Evolutionary conservation across 192 early-diverging fungal genomes (phyloP), one percentile per base, ranked within the genome.

Genomic region (Mortierella antarctica): DNA sequence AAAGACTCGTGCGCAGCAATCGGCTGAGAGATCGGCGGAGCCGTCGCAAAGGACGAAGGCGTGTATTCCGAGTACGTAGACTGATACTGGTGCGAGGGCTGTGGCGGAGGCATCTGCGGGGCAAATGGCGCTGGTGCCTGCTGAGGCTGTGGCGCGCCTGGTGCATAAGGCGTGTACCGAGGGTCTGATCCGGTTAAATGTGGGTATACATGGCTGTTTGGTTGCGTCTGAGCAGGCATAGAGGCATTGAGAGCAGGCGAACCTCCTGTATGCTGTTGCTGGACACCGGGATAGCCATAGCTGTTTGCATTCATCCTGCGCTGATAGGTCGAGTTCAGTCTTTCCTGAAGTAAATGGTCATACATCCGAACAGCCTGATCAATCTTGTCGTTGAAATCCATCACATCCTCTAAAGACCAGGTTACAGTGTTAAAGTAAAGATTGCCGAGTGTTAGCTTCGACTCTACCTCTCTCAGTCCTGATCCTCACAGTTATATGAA

Each of bases 291-390:
- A 41, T 63, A 61, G 51, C 58, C 57, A 39, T 75, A 82, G 40
- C 14, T 65, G 62, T 71, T 66, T 62, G 67, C 58, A 42, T 57
- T 61, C 55, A 76, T 69, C 21, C 74, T 50, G 14, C 56, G 65
- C 23, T 65, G 51, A 57, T 79, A 85, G 11, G 83, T 65, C 31
- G 54, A 64, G 5, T 82, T 83, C 62, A 94, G 82, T 40, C 90
- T 86, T 79, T 93, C 92, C 63, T 96, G 92, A 62, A 99, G 77
- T 54, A 99, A 76, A 57, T 90, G 89, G 80, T 99, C 97, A 62
- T 98, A 99, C 23, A 92, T 88, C 73, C 90, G 92, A 15, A 94
- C 87, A 20, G 95, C 96, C 18, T 88, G 88, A 41, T 91, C 83
- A 31, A 99, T 86, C 70, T 96, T 94, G 54, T 94, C 92, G 65